phyloP scores from a whole-genome alignment of 192 early-diverging fungal species.

The Piromyces sp. region DNA sequence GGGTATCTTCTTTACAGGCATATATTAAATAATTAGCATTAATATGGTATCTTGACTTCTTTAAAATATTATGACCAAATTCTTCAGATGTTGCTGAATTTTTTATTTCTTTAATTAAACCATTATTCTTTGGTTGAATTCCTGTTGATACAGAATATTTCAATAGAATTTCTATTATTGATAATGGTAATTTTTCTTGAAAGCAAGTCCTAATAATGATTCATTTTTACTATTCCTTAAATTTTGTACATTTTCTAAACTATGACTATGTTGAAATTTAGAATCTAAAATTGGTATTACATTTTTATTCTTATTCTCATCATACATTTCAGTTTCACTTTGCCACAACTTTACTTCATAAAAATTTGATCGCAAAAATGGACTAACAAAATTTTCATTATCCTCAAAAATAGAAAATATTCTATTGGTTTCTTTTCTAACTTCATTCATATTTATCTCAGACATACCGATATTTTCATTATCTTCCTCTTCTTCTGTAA shows the following conservation, averaged over 20 bases:
- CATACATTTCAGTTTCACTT: neutral
- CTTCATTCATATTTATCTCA: no score
- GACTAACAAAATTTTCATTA: neutral
- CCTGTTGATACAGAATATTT: neutral
- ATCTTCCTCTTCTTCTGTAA: neutral
- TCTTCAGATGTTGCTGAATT: neutral
- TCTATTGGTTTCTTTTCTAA: no score
- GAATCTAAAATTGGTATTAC: neutral
- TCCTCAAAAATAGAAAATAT: no score
- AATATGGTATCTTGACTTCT: neutral
- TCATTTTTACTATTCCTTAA: neutral
- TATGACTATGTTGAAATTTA: neutral
- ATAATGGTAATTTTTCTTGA: neutral
- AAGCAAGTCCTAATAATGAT: neutral
- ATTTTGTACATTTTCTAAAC: neutral
- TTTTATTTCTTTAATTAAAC: neutral
- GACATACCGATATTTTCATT: neutral
- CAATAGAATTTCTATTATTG: neutral
- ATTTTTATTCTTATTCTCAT: neutral
- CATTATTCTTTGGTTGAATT: neutral
- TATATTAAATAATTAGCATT: neutral
- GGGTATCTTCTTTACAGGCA: neutral
- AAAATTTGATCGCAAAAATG: neutral
- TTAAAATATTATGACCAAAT: neutral
- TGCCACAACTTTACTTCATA: neutral